These are phyloP conservation scores for Hanseniaspora jakobsenii DNA, from an alignment of 805 yeast genomes.

Conservation along the genomic window DNA sequence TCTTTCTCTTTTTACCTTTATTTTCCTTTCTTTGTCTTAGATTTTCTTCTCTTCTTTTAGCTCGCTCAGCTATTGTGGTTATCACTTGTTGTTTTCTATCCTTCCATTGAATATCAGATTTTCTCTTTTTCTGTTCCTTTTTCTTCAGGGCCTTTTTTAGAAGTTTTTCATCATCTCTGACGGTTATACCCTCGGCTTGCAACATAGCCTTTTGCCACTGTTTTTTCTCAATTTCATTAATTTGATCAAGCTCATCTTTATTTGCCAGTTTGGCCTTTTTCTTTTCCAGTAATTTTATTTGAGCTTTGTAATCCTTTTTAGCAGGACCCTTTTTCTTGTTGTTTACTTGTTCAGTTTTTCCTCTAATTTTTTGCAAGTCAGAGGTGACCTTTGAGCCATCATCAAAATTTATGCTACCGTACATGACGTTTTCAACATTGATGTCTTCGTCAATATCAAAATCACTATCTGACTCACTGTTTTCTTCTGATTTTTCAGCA, in stretches of 20 bases:
- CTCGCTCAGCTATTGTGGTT: constrained; percentile 59
- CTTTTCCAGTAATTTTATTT: constrained; percentile 60
- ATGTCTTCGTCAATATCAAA: constrained; percentile 25
- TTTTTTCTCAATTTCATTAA: constrained; percentile 51
- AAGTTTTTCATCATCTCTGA: constrained; percentile 80
- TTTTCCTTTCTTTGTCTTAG: constrained; percentile 72
- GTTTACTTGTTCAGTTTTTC: constrained; percentile 31
- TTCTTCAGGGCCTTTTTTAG: constrained; percentile 75
- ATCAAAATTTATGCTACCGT: constrained; percentile 67
- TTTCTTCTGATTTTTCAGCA: constrained; percentile 21
- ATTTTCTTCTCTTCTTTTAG: constrained; percentile 85
- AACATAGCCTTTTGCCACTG: constrained; percentile 77
- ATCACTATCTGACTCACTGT: constrained; percentile 32
- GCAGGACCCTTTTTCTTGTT: constrained; percentile 65
- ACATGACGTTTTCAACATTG: constrained; percentile 40
- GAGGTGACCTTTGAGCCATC: constrained; percentile 74
- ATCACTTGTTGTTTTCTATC: constrained; percentile 75
- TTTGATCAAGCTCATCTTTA: constrained; percentile 51
- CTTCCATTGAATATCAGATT: constrained; percentile 82
- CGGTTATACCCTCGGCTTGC: constrained; percentile 77
- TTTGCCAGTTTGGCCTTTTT: constrained; percentile 52
- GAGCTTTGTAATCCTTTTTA: constrained; percentile 72
- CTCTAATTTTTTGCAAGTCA: constrained; percentile 50
- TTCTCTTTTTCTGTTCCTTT: constrained; percentile 70
- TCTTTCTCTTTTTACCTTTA: constrained; percentile 67